Evolutionary conservation across 441 rosid genomes (phyloP), one percentile per base, ranked within the genome.

Genomic region (Arabidopsis lyrata): DNA sequence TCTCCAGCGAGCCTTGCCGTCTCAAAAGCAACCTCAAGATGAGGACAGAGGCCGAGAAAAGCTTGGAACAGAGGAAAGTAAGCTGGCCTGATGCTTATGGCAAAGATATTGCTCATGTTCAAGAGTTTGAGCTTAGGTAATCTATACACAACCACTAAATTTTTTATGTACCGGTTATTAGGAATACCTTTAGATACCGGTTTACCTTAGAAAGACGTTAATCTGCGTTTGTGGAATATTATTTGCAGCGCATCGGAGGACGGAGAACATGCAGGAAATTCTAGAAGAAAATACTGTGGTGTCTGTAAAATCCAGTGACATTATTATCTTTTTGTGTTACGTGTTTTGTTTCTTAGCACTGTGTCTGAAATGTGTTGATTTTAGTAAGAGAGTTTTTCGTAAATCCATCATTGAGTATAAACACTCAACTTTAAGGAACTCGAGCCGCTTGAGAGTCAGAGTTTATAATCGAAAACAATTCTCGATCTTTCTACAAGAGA

Each of bases 1-100:
- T 83, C 63, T 85, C 69, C 29, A 75, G 71, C 36, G 82, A 77
- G 73, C 71, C 65, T 14, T 57, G 58, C 48, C 52, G 67, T 48
- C 82, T 79, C 66, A 88, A 80, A 84, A 86, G 89, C 63, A 86
- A 68, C 81, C 88, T 89, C 60, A 89, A 83, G 87, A 83, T 68
- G 55, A 67, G 67, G 11, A 53, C 83, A 3, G 85, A 77, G 29
- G 52, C 39, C 0, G 85, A 77, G 27, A 78, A 52, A 47, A 76
- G 63, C n/a, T 22, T 44, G 35, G 83, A 86, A 59, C 80, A 66
- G 82, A 88, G 87, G 83, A 88, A 85, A 84, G 97, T 91, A 5
- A 87, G 80, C 63, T 91, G 97, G 97, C 86, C 88, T 53, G 95
- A 91, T 83, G 90, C 89, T 64, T 85, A 84, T 22, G 97, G 97